Base-by-base conservation (phyloP, 306 rosid genomes). In the Glycine latifolia region DNA sequence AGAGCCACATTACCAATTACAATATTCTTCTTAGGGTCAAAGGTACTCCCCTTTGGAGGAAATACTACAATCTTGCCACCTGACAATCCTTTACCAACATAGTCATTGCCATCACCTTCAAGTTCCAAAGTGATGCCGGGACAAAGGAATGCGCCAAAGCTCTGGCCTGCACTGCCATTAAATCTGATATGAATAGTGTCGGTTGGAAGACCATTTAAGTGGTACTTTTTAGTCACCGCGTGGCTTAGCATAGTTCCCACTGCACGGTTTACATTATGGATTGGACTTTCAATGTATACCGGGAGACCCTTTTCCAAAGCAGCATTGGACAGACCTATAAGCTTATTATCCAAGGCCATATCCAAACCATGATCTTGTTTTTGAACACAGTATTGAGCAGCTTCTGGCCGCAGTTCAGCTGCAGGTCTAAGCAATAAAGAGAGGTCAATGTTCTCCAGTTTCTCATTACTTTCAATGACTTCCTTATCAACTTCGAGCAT, bases 381-480 rank as follows among this genome's bases (percentile, higher is more conserved):
- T 65, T 65, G 48, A 65, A 65, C 48, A 65, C 71, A 65, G 71
- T 35, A 37, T 14, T 65, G 71, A 65, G 71, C 49, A 65, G 71
- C 71, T 65, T 65, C 71, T 65, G 71, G 49, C 5, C 71, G 71
- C 71, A 65, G 71, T 65, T 65, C 71, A 37, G 71, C 71, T 6
- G 71, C 71, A 65, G 71, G 71, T 65, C 71, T 65, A 65, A 65
- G 71, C 71, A 65, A 65, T 37, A 65, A 65, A 14, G 71, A 65
- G 11, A 65, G 49, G 71, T 65, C 48, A 65, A 65, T 65, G 71
- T 65, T 65, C 71, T 65, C 71, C 35, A 65, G 49, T 65, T 65
- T 65, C 48, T 39, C 71, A 39, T 65, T 65, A 10, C 71, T 65
- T 65, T 65, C 37, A 14, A 33, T 7, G 26, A 65, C 71, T 65